phyloP scores from a whole-genome alignment of 306 rosid species.

The Prunus mume region DNA sequence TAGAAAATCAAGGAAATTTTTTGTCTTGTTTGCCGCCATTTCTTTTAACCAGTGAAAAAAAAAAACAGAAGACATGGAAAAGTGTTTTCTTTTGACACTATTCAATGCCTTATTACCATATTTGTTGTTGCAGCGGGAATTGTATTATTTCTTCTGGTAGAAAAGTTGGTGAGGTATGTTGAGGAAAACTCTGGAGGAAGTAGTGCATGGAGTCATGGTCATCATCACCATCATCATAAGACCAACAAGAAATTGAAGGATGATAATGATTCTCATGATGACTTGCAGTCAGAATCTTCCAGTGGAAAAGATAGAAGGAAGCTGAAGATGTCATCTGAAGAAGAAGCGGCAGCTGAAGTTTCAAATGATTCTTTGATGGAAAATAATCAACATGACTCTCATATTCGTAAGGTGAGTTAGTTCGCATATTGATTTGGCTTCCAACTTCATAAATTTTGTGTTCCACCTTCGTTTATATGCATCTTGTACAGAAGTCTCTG shows the following conservation, averaged over 20 bases:
- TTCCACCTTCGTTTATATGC: neutral
- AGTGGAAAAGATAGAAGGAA: constrained; percentile 28
- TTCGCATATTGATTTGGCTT: constrained; percentile 3
- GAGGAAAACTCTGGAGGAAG: constrained; percentile 76
- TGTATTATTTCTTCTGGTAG: constrained; percentile 87
- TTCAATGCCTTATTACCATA: too few relatives aligned
- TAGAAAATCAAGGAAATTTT: neutral
- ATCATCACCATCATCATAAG: constrained; percentile 71
- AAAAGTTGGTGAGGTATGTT: constrained; percentile 87
- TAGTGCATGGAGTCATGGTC: constrained; percentile 67
- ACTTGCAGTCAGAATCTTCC: constrained; percentile 26
- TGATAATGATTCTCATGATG: constrained; percentile 44
- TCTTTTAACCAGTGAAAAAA: neutral
- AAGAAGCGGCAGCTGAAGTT: constrained; percentile 28
- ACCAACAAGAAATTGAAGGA: constrained; percentile 61
- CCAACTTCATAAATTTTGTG: neutral
- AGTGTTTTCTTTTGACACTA: neutral
- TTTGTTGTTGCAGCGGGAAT: constrained; percentile 75
- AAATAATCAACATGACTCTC: constrained; percentile 40
- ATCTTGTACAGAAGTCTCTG: neutral
- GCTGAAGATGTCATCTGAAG: constrained; percentile 32
- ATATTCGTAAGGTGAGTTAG: constrained; percentile 62
- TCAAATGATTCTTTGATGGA: constrained; percentile 36
- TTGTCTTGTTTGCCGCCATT: neutral
- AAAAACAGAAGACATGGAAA: neutral